Evolutionary conservation across 2,329 filamentous ascomycete species (phyloP).

Genomic region (Hypocrella siamensis): DNA sequence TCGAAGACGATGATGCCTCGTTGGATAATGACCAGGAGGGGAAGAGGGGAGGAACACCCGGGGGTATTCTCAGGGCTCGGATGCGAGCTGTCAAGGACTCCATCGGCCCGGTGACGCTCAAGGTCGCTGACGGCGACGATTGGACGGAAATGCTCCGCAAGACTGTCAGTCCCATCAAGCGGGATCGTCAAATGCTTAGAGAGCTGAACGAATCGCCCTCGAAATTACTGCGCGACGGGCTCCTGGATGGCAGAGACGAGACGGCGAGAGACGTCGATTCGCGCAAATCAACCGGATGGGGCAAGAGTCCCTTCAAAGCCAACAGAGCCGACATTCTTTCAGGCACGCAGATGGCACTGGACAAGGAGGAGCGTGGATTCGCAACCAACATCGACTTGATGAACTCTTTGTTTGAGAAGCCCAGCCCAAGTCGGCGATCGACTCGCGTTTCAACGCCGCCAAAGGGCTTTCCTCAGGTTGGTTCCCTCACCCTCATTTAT

Average conservation of each 20-base stretch:
- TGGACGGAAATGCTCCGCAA: conserved; percentile 91
- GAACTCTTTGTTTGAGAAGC: conserved; percentile 78
- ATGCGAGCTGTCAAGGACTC: conserved; percentile 48
- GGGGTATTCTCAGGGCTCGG: conserved; percentile 45
- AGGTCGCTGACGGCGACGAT: conserved; percentile 57
- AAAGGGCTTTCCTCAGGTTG: conserved; percentile 76
- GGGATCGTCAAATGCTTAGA: conserved; percentile 61
- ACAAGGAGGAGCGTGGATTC: conserved; percentile 50
- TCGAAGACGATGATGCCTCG: conserved; percentile 39
- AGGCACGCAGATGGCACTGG: conserved; percentile 16
- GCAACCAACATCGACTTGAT: conserved; percentile 87
- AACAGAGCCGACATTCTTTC: conserved; percentile 14
- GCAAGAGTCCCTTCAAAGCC: conserved; percentile 14
- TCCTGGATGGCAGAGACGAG: conserved; percentile 28
- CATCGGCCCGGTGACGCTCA: conserved; percentile 39
- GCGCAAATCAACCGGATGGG: conserved; percentile 19
- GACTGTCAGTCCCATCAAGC: conserved; percentile 86
- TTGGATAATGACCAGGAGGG: conserved; percentile 35
- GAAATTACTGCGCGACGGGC: conserved; percentile 13
- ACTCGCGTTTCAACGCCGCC: conserved; percentile 33
- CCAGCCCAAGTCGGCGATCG: conserved; percentile 41
- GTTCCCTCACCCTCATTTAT: conserved; percentile 28
- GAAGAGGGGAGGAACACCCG: conserved; percentile 32
- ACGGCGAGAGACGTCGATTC: no score
- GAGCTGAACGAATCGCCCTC: conserved; percentile 39